phyloP scores from a whole-genome alignment of 129 eudicot genomes.

The Smallanthus sonchifolius region DNA sequence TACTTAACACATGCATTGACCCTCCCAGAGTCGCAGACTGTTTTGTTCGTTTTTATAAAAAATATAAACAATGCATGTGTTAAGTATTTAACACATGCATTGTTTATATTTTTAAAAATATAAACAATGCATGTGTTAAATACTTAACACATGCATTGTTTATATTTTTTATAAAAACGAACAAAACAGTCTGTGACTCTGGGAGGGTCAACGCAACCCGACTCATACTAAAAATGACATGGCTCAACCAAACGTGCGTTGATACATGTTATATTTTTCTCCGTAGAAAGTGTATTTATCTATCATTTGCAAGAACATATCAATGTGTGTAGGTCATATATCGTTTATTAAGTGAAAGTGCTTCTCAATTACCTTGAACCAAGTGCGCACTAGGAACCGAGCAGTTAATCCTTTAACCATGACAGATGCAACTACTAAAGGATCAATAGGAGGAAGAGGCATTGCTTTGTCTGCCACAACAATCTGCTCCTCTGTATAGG shows the following conservation, averaged over 20 bases:
- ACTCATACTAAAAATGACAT: neutral
- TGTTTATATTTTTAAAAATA: too few species aligned
- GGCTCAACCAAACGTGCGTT: too few species aligned
- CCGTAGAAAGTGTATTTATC: neutral
- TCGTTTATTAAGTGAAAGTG: neutral
- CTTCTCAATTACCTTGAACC: conserved; percentile 42
- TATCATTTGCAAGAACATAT: neutral
- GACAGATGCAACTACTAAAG: conserved; percentile 51
- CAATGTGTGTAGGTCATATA: neutral
- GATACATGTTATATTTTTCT: too few species aligned
- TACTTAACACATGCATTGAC: neutral
- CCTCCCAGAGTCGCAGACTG: too few species aligned
- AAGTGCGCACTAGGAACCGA: conserved; percentile 40
- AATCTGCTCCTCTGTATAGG: conserved; percentile 67
- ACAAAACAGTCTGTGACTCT: too few species aligned
- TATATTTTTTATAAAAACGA: too few species aligned
- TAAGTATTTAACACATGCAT: too few species aligned
- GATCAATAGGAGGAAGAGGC: conserved; percentile 52
- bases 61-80: too few species aligned
- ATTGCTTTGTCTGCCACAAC: conserved; percentile 57
- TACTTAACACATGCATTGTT: too few species aligned
- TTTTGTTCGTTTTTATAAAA: too few species aligned
- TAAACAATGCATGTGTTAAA: too few species aligned
- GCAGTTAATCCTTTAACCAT: conserved; percentile 70
- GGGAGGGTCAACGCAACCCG: neutral